phyloP scores from a whole-genome alignment of 495 filamentous ascomycete genomes.

The Acidomyces sp. region DNA sequence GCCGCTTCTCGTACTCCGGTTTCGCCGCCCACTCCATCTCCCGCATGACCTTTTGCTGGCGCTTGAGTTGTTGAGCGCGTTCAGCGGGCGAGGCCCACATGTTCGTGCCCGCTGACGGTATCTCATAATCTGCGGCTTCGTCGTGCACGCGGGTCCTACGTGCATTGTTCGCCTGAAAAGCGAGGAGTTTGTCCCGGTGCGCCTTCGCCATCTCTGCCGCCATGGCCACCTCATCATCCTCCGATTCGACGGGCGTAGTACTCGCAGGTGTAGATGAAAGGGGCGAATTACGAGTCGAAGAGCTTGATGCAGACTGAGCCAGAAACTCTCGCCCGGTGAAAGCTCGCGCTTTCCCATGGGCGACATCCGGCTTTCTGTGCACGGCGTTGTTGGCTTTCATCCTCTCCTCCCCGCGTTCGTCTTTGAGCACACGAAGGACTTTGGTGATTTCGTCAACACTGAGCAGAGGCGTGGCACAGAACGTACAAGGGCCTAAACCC shows the following conservation, averaged over 20 bases:
- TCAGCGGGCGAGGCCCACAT: constrained; percentile 86
- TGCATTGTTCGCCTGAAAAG: constrained; percentile 80
- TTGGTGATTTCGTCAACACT: constrained; percentile 56
- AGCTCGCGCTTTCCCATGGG: constrained; percentile 13
- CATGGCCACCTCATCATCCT: constrained; percentile 27
- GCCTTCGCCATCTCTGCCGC: constrained; percentile 40
- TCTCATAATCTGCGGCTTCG: constrained; percentile 89
- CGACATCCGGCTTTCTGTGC: constrained; percentile 52
- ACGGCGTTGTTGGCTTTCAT: constrained; percentile 62
- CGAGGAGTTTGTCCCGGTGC: constrained; percentile 71
- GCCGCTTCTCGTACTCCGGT: constrained; percentile 88
- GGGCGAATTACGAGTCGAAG: constrained; percentile 21
- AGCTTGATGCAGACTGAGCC: constrained; percentile 17
- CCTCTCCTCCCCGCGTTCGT: constrained; percentile 74
- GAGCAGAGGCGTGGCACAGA: constrained; percentile 65
- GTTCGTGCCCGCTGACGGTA: constrained; percentile 49
- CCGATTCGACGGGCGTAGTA: constrained; percentile 27
- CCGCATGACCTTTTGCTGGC: constrained; percentile 73
- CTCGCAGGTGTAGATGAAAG: constrained; percentile 35
- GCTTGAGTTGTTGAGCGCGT: constrained; percentile 73
- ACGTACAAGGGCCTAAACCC: constrained; percentile 88
- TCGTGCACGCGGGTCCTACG: constrained; percentile 77
- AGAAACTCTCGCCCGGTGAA: constrained; percentile 24
- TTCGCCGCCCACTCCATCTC: constrained; percentile 84
- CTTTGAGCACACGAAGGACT: constrained; percentile 77